Percentiles rank a stretch among this genome's conserved stretches.
These are phyloP conservation scores for Thielaviopsis ethacetica DNA, from an alignment of 2,329 filamentous ascomycete genomes.

Conservation along the genomic window DNA sequence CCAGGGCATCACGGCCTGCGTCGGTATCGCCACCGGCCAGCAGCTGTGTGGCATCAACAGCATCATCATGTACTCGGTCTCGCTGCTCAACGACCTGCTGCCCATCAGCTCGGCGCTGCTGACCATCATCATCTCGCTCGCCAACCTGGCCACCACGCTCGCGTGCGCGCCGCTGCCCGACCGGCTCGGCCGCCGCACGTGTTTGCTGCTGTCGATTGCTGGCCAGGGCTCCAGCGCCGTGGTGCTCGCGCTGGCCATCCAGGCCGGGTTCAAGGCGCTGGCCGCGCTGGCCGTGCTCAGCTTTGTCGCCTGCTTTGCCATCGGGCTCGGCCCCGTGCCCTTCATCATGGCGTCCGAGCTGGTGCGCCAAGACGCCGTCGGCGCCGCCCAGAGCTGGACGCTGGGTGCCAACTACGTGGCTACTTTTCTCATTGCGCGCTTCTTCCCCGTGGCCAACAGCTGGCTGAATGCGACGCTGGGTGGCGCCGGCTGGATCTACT, in stretches of 20 bases:
- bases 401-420: constrained; percentile 77
- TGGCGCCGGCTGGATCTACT: constrained; percentile 71
- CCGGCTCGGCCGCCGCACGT: constrained; percentile 71
- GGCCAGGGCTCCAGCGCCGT: constrained; percentile 73
- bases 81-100: constrained; percentile 65
- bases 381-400: constrained; percentile 78
- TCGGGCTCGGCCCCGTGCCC: constrained; percentile 82
- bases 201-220: constrained; percentile 63
- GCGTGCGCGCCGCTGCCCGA: constrained; percentile 74
- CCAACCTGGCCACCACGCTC: constrained; percentile 74
- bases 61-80: constrained; percentile 97
- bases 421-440: constrained; percentile 84
- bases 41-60: constrained; percentile 92
- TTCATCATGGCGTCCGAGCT: constrained; percentile 89
- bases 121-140: constrained; percentile 70
- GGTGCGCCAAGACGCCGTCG: constrained; percentile 77
- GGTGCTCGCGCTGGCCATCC: constrained; percentile 64
- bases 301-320: constrained; percentile 80
- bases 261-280: constrained; percentile 52
- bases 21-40: constrained; percentile 84
- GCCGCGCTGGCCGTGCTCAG: constrained; percentile 67
- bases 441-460: constrained; percentile 77
- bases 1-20: constrained; percentile 63
- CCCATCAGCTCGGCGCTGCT: constrained; percentile 67
- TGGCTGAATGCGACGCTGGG: constrained; percentile 47